These are phyloP conservation scores for Botryotinia convoluta DNA, from an alignment of 2,329 filamentous ascomycete species.

Conservation along the genomic window DNA sequence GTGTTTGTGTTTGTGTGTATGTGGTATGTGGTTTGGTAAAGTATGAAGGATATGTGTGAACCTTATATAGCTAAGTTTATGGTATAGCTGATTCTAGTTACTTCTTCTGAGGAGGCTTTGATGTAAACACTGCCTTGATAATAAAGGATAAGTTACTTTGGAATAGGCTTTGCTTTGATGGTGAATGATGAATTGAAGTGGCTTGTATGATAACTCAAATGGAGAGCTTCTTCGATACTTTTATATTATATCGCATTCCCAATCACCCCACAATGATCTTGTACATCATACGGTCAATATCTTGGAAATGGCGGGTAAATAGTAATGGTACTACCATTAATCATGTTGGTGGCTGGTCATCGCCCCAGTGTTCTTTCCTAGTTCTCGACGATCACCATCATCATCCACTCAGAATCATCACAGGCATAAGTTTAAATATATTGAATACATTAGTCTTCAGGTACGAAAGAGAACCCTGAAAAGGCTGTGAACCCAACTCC, in stretches of 20 bases:
- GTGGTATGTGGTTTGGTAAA: not conserved
- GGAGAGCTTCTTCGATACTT: not conserved
- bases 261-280: conserved; percentile 4
- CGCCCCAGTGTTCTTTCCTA: not conserved
- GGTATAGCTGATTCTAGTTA: not conserved
- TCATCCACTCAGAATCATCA: conserved; percentile 5
- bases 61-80: not conserved
- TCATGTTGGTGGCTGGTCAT: conserved; percentile 16
- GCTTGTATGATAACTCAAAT: not conserved
- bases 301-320: conserved; percentile 5
- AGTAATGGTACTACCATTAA: not conserved
- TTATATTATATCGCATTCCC: not conserved
- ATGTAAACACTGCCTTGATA: not conserved
- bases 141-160: not conserved
- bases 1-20: not conserved
- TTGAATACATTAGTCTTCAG: not conserved
- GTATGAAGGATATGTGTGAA: not conserved
- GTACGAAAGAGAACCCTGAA: not conserved
- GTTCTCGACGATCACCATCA: not conserved
- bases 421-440: not conserved
- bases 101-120: not conserved
- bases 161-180: not conserved
- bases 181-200: not conserved
- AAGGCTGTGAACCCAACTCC: conserved; percentile 6
- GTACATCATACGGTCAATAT: not conserved